A percentile compares a stretch with the other conserved stretches of the same genome.
These are phyloP conservation scores for California macrophylla DNA, from an alignment of 441 rosid genomes.

Conservation along the genomic window DNA sequence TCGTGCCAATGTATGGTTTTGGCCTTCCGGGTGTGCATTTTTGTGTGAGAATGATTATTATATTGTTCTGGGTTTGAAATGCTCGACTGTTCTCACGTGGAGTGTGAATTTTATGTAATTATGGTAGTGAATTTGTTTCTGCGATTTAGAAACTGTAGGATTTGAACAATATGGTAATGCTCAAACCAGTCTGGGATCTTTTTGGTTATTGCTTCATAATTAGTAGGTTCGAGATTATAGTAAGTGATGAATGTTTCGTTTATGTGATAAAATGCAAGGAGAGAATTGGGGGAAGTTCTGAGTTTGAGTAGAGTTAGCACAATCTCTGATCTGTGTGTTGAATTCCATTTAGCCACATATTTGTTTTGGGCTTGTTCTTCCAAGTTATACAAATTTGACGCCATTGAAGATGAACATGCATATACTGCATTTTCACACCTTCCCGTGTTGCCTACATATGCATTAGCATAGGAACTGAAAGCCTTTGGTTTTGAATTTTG, in stretches of 20 bases:
- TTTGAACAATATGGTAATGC: no score
- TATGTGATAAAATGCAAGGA: not conserved
- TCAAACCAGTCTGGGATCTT: no score
- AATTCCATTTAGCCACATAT: not conserved
- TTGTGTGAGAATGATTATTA: constrained; percentile 4
- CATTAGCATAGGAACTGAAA: not conserved
- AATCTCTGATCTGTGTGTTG: not conserved
- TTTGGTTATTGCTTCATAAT: not conserved
- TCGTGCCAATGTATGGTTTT: constrained; percentile 13
- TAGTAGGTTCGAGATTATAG: not conserved
- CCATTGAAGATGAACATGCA: not conserved
- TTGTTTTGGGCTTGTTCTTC: not conserved
- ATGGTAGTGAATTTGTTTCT: not conserved
- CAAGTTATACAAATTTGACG: not conserved
- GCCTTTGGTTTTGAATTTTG: not conserved
- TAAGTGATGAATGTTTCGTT: not conserved
- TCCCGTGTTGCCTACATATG: not conserved
- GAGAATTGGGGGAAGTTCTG: not conserved
- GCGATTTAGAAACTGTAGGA: no score
- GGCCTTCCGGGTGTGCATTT: constrained; percentile 3
- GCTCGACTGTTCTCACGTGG: not conserved
- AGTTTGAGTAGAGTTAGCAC: not conserved
- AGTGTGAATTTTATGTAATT: no score
- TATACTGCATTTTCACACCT: not conserved
- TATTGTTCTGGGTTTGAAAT: constrained; percentile 5